Evolutionary conservation across 108 stramenopile species (phyloP), one percentile per base, ranked within the genome.

Genomic region (Skeletonema costatum): DNA sequence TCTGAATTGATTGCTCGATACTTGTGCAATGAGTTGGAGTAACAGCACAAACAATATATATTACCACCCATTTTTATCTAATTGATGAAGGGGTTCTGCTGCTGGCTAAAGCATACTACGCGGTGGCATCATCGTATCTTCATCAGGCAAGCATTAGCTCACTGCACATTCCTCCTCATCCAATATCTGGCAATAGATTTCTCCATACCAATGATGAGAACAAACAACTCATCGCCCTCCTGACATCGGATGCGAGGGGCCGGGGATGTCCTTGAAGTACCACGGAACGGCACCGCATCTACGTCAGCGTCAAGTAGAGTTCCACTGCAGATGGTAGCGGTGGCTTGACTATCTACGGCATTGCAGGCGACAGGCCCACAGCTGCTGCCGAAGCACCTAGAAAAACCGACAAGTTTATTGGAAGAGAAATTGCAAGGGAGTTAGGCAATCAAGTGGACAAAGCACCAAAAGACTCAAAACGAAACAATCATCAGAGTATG

Each of bases 381-480:
- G 61, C 32, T 32, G 2, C 14, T n/a, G 56, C 16, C 2, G 3
- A 35, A 35, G 6, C 39, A 64, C 9, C 32, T 35, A 32, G 29
- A 0, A 31, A 30, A 2, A 17, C 50, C 46, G 48, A 31, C 38
- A 68, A 65, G 39, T 36, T 25, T 59, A 74, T 25, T 66, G 65
- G 74, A 74, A 71, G n/a, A n/a, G n/a, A n/a, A 50, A 78, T 78
- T 14, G 71, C 70, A 13, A 58, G 46, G 50, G 78, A 80, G 25
- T 60, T 80, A 33, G 66, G 42, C 13, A 66, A 68, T 6, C 78
- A 80, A 50, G 72, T 80, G 12, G 78, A 68, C 78, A 11, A 42
- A 72, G 32, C 71, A 13, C 32, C 59, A 4, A 32, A 32, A 21
- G 11, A n/a, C 36, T 30, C 1, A 0, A n/a, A 68, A 69, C n/a